Conservation (phyloP, 176 grass and related monocot species). For the Secale cereale region DNA sequence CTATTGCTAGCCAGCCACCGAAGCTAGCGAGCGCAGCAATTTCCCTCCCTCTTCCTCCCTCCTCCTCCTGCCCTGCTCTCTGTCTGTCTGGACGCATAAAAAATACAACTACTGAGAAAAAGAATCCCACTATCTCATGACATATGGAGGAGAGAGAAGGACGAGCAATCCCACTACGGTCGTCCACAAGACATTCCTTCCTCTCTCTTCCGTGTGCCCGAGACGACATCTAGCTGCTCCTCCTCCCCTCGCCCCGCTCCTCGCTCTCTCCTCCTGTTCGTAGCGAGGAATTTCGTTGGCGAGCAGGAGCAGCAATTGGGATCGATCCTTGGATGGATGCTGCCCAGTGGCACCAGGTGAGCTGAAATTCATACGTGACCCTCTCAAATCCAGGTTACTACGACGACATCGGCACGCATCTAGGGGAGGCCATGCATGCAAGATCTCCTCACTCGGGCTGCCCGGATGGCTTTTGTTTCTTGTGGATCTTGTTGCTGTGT, state of each 20-base stretch:
- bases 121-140: slow-evolving; percentile 58
- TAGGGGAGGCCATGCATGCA: background rate
- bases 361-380: background rate
- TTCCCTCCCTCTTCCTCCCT: slow-evolving; percentile 3
- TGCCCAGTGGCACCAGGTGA: slow-evolving; percentile 82
- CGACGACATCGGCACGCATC: background rate
- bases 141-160: slow-evolving; percentile 40
- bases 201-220: slow-evolving; percentile 24
- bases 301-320: slow-evolving; percentile 15
- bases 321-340: slow-evolving; percentile 75
- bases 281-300: slow-evolving; percentile 12
- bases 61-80: background rate
- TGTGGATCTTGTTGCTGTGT: slow-evolving; percentile 34
- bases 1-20: background rate
- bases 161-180: slow-evolving; percentile 37
- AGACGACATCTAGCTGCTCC: slow-evolving; percentile 5
- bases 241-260: background rate
- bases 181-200: slow-evolving; percentile 48
- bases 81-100: slow-evolving; percentile 11
- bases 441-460: slow-evolving; percentile 24
- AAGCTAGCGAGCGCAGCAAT: background rate
- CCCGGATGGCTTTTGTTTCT: slow-evolving; percentile 21
- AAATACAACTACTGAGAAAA: slow-evolving; percentile 26
- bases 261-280: background rate
- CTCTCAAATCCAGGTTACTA: slow-evolving; percentile 1